Evolutionary conservation across 2,329 filamentous ascomycete species (phyloP), one percentile per base, ranked within the genome.

Genomic region (Ascochyta viciae-villosae): DNA sequence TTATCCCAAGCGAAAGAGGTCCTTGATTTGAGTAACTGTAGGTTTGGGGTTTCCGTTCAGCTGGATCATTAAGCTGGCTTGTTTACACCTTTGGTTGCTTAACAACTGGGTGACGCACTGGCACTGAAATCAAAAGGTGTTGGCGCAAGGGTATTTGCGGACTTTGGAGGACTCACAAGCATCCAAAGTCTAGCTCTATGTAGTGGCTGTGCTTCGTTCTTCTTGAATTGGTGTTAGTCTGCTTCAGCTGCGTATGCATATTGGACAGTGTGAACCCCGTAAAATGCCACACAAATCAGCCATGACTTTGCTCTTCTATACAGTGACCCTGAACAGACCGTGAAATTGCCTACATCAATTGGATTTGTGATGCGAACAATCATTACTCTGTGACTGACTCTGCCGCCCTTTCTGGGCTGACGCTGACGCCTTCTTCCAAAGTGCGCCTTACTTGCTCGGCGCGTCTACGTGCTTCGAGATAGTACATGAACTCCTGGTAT

Each of bases 401-500:
- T 50, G 73, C 71, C 6, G 71, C 71, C 10, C 60, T 66, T 63
- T 68, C 65, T 4, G 70, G 68, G 49, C 64, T 68, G 38, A 74
- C 53, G 6, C 63, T 66, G n/a, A 62, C 42, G 4, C 71, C 66
- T 27, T 73, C 68, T 22, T 71, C 63, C 19, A 74, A 41, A 31
- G 62, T 74, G 49, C 70, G 63, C 49, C 67, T 68, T 42, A 87
- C 81, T 64, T 82, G 80, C 62, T 80, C 76, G 3, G 83, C 84
- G 54, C 85, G 74, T 61, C 86, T 76, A 44, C 84, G 74, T 6
- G 85, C 85, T 76, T 87, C 85, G 15, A 87, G 79, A 72, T 86
- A 88, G 71, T 85, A 80, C 85, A 88, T 88, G 61, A 86, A 87
- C 63, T 88, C 85, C 40, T 81, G 80, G 64, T 88, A 88, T 12